Conservation (phyloP, 1,139 yeast genomes). For the Yamadazyma dushanensis region DNA sequence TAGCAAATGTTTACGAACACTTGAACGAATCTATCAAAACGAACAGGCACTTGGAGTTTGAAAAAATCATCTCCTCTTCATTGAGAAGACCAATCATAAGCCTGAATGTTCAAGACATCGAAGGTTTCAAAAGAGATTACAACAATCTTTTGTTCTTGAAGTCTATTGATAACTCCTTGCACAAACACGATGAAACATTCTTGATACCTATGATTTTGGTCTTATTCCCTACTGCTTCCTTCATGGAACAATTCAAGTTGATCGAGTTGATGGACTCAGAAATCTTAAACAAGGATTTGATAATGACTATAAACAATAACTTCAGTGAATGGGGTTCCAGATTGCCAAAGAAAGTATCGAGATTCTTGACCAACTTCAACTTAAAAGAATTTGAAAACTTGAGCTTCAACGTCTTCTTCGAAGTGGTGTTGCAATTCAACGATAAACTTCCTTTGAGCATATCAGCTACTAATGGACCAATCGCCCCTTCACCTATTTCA, state of each 20-base stretch:
- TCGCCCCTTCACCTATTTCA: constrained; percentile 22
- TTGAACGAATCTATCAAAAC: constrained; percentile 30
- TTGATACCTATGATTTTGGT: constrained; percentile 40
- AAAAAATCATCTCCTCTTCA: constrained; percentile 24
- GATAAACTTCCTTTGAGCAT: constrained; percentile 45
- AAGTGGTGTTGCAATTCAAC: constrained; percentile 37
- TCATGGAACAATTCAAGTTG: constrained; percentile 31
- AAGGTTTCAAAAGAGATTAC: constrained; percentile 26
- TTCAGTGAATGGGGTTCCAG: constrained; percentile 30
- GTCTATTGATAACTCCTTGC: constrained; percentile 38
- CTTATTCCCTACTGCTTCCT: constrained; percentile 27
- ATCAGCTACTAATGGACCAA: constrained; percentile 48
- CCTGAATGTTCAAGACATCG: constrained; percentile 16
- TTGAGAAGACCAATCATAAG: constrained; percentile 29
- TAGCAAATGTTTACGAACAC: constrained; percentile 22
- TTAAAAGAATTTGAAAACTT: constrained; percentile 35
- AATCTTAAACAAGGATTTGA: constrained; percentile 30
- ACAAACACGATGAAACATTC: constrained; percentile 41
- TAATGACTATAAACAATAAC: constrained; percentile 25
- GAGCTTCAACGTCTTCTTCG: constrained; percentile 31
- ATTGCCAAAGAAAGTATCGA: constrained; percentile 22
- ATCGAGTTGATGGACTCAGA: constrained; percentile 35
- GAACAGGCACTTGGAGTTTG: constrained; percentile 37
- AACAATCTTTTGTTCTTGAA: constrained; percentile 36
- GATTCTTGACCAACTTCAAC: constrained; percentile 24